phyloP scores from a whole-genome alignment of 805 yeast genomes.

The Hagleromyces aurorensis region DNA sequence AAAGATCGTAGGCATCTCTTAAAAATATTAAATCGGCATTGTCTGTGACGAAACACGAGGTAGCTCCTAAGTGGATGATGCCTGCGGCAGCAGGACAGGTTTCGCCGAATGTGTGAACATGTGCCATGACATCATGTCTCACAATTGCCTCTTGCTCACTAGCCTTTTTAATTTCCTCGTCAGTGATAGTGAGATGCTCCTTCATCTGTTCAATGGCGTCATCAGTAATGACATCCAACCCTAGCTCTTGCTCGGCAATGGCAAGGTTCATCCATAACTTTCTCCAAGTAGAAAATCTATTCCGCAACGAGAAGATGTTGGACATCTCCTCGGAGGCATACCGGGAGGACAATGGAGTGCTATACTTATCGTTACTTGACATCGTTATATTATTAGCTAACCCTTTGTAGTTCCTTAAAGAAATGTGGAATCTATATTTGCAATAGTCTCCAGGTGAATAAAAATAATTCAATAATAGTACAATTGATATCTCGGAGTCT shows the following conservation, averaged over 20 bases:
- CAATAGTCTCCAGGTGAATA: too few relatives aligned
- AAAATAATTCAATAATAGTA: background rate
- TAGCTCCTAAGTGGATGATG: constrained; percentile 95
- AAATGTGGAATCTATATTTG: constrained; percentile 1
- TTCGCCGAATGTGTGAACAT: constrained; percentile 90
- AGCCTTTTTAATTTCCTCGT: constrained; percentile 86
- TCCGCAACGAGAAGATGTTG: constrained; percentile 80
- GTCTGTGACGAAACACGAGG: constrained; percentile 96
- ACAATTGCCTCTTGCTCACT: constrained; percentile 93
- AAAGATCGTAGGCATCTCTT: constrained; percentile 88
- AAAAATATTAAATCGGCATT: constrained; percentile 95
- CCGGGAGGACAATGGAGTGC: constrained; percentile 92
- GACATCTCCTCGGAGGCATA: constrained; percentile 99
- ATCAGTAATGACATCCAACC: constrained; percentile 75
- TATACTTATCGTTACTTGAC: constrained; percentile 57
- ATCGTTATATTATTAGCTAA: constrained; percentile 9
- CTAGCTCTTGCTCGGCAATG: constrained; percentile 88
- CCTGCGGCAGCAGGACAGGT: constrained; percentile 96
- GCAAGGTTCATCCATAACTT: constrained; percentile 93
- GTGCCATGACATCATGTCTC: constrained; percentile 99
- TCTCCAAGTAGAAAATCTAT: constrained; percentile 97
- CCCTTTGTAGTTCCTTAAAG: too few relatives aligned
- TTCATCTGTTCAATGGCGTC: constrained; percentile 87
- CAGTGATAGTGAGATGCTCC: constrained; percentile 71
- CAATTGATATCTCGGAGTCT: too few relatives aligned